Evolutionary conservation across 2,329 filamentous ascomycete genomes (phyloP), one percentile per base, ranked within the genome.

Genomic region (Fusarium acutatum): DNA sequence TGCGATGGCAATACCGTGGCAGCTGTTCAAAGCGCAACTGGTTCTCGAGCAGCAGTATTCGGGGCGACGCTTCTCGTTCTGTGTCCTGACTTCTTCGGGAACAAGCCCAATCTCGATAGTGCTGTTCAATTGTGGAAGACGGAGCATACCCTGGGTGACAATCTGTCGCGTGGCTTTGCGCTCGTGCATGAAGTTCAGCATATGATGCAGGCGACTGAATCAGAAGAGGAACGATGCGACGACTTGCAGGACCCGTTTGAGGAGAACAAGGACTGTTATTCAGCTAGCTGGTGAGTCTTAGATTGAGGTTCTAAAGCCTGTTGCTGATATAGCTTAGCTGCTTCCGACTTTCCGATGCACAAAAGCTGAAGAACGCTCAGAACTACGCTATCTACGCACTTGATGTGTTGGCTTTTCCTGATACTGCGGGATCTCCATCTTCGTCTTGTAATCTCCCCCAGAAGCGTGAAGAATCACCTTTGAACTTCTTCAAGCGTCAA

Each of bases 281-380:
- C 40, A 4, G 54, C 54, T n/a, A 58, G 40, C 28, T 58, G 54
- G 54, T 58, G 26, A 24, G 54, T 47, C 8, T 11, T 8, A 18
- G 3, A 28, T 2, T 8, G 12, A 10, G 10, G 7, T 18, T 37
- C 20, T 18, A 2, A 1, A 5, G 12, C 1, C 13, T 7, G 7
- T 22, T 10, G 10, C 30, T 58, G 14, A 58, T 32, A 1, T 2
- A 2, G 0, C 1, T 7, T n/a, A 58, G 54, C 12, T 58, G 54
- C 14, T 35, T 34, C 28, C 54, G 54, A 0, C 54, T 58, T 58
- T 35, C 40, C 2, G 54, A 58, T 35, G 18, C 54, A 1, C 38
- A 58, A 1, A 58, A 58, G n/a, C 6, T 58, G 0, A 58, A 47
- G 24, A 58, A 58, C 22, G 54, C 54, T 5, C 54, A 58, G 3